A percentile compares a stretch with the other conserved stretches of the same genome.
Conservation (phyloP, 176 grass and related monocot species). For the Neostapfia colusana region DNA sequence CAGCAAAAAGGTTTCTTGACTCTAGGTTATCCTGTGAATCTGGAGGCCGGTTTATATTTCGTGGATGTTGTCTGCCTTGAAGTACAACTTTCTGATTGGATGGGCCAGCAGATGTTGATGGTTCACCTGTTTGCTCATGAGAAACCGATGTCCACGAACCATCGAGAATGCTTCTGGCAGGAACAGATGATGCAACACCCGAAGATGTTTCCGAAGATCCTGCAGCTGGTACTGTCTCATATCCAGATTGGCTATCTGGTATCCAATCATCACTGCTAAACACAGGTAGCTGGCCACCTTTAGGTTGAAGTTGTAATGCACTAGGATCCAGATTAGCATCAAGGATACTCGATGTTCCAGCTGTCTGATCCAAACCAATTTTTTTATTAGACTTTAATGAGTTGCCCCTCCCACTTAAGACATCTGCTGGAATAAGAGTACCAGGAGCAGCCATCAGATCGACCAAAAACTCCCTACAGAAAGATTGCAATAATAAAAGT, state of each 20-base stretch:
- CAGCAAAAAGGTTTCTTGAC: conserved; percentile 86
- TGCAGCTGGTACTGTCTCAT: conserved; percentile 36
- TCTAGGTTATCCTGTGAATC: conserved; percentile 56
- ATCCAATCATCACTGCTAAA: conserved; percentile 42
- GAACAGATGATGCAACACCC: conserved; percentile 44
- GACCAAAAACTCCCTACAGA: conserved; percentile 89
- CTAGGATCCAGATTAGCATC: conserved; percentile 41
- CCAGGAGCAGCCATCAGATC: conserved; percentile 99
- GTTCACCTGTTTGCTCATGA: conserved; percentile 50
- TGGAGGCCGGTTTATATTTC: conserved; percentile 40
- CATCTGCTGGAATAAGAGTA: conserved; percentile 89
- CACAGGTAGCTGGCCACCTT: conserved; percentile 44
- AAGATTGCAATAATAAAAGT: conserved; percentile 17
- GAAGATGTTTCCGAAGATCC: conserved; percentile 48
- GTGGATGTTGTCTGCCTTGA: conserved; percentile 32
- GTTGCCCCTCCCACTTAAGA: conserved; percentile 79
- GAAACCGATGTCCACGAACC: conserved; percentile 44
- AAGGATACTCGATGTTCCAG: conserved; percentile 41
- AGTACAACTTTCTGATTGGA: conserved; percentile 57
- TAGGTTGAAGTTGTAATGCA: conserved; percentile 37
- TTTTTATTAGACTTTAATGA: conserved; percentile 63
- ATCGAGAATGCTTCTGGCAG: conserved; percentile 46
- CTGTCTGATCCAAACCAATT: conserved; percentile 38
- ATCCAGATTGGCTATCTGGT: conserved; percentile 53
- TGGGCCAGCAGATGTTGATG: conserved; percentile 58